These are phyloP conservation scores for Penicillium sp. DNA, from an alignment of 2,329 filamentous ascomycete genomes.

Conservation along the genomic window DNA sequence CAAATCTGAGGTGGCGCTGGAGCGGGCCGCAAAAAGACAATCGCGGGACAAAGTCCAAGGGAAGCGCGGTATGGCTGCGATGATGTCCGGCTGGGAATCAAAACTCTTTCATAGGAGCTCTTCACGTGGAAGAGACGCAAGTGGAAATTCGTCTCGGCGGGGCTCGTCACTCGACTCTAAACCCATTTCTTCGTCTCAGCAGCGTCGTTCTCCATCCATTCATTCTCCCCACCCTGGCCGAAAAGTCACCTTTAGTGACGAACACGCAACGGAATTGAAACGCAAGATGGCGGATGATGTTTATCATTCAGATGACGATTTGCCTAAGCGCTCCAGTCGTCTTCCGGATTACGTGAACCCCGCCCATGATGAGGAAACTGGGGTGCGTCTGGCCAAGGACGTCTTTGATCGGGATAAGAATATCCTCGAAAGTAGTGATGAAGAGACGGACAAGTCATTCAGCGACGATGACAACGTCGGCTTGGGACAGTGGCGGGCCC, in stretches of 20 bases:
- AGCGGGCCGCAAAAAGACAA: conserved; percentile 13
- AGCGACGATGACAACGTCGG: conserved; percentile 59
- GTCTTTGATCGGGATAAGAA: conserved; percentile 63
- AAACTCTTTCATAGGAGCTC: conserved; percentile 33
- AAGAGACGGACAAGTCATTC: conserved; percentile 49
- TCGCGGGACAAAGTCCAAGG: conserved; percentile 9
- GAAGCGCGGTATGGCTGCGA: conserved; percentile 46
- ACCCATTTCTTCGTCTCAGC: conserved; percentile 23
- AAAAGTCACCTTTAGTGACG: not conserved
- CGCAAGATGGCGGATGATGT: conserved; percentile 68
- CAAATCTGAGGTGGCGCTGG: conserved; percentile 11
- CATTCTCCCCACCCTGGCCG: conserved; percentile 26
- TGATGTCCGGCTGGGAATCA: conserved; percentile 42
- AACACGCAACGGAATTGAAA: conserved; percentile 54
- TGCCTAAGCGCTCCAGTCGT: conserved; percentile 60
- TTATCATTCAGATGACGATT: conserved; percentile 65
- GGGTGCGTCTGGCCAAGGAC: conserved; percentile 62
- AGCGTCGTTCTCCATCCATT: conserved; percentile 36
- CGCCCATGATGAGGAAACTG: conserved; percentile 20
- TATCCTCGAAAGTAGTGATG: conserved; percentile 64
- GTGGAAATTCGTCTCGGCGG: conserved; percentile 39
- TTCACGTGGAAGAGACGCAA: conserved; percentile 33
- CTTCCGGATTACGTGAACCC: conserved; percentile 62
- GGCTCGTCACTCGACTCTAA: conserved; percentile 39
- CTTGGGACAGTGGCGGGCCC: conserved; percentile 24